Conservation (phyloP, 2,329 filamentous ascomycete genomes). For the Aspergillus sp. region DNA sequence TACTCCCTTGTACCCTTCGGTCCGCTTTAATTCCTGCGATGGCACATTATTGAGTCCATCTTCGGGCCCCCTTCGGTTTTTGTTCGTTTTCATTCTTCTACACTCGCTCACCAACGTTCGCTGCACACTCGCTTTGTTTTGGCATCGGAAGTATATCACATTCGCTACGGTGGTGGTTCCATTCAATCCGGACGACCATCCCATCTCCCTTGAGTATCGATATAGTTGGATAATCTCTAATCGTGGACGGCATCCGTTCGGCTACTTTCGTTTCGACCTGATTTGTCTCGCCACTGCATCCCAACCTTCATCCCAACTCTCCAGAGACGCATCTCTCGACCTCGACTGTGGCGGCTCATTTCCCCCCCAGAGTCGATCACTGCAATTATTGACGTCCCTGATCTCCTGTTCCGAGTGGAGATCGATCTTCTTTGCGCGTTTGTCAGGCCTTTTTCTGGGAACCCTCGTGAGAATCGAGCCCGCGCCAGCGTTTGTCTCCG, state of each 20-base stretch:
- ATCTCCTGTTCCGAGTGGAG: not conserved
- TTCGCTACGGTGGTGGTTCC: slow-evolving; percentile 36
- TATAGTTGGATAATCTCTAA: slow-evolving; percentile 14
- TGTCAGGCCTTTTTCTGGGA: not conserved
- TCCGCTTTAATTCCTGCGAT: slow-evolving; percentile 22
- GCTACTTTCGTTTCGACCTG: slow-evolving; percentile 17
- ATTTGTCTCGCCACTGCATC: slow-evolving; percentile 6
- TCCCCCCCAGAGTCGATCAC: not conserved
- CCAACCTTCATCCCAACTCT: not conserved
- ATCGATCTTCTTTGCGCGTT: not conserved
- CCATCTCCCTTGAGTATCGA: no score
- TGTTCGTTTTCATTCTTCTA: slow-evolving; percentile 16
- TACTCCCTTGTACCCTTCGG: slow-evolving; percentile 15
- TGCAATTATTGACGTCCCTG: not conserved
- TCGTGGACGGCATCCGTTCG: slow-evolving; percentile 14
- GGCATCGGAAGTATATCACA: slow-evolving; percentile 33
- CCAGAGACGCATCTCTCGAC: not conserved
- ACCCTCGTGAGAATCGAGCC: not conserved
- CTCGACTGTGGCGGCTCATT: not conserved
- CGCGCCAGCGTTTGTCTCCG: slow-evolving; percentile 2
- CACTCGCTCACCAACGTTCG: slow-evolving; percentile 38
- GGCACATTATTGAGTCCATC: slow-evolving; percentile 28
- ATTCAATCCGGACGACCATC: slow-evolving; percentile 13
- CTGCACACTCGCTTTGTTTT: slow-evolving; percentile 36
- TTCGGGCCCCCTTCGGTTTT: slow-evolving; percentile 11